phyloP scores from a whole-genome alignment of 2,329 filamentous ascomycete species.

The Ophiostoma piceae region DNA sequence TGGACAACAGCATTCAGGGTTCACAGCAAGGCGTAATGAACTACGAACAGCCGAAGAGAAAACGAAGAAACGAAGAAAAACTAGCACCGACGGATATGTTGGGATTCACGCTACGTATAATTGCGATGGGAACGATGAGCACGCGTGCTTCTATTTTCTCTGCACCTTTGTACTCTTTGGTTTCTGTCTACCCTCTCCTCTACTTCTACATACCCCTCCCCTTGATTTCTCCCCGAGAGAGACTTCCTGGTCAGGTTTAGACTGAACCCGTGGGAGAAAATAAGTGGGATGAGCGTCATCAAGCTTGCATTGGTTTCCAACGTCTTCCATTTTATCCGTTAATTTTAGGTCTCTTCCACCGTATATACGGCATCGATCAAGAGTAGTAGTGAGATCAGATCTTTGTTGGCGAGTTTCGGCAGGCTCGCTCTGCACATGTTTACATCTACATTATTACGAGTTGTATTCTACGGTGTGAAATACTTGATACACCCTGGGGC shows the following conservation, averaged over 20 bases:
- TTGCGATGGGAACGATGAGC: slow-evolving; percentile 3
- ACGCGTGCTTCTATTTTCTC: not conserved
- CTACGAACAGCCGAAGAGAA: not conserved
- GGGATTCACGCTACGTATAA: not conserved
- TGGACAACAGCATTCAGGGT: not conserved
- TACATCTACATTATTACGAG: no score
- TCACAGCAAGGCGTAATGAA: not conserved
- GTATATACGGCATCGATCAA: not conserved
- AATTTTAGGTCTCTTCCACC: not conserved
- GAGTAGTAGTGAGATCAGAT: not conserved
- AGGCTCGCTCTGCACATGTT: not conserved
- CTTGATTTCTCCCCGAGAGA: not conserved
- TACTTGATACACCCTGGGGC: not conserved
- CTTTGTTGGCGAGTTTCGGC: not conserved
- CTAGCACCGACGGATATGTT: not conserved
- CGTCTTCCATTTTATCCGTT: slow-evolving; percentile 1
- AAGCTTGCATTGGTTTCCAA: slow-evolving; percentile 12
- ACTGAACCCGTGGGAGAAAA: slow-evolving; percentile 13
- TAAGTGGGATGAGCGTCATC: slow-evolving; percentile 19
- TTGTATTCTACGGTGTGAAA: not conserved
- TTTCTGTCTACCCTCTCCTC: not conserved
- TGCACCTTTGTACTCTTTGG: not conserved
- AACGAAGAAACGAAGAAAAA: not conserved
- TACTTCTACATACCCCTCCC: not conserved
- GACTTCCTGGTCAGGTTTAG: slow-evolving; percentile 15